These are phyloP conservation scores for Phytophthora sp. DNA, from an alignment of 352 stramenopile species.

Conservation along the genomic window DNA sequence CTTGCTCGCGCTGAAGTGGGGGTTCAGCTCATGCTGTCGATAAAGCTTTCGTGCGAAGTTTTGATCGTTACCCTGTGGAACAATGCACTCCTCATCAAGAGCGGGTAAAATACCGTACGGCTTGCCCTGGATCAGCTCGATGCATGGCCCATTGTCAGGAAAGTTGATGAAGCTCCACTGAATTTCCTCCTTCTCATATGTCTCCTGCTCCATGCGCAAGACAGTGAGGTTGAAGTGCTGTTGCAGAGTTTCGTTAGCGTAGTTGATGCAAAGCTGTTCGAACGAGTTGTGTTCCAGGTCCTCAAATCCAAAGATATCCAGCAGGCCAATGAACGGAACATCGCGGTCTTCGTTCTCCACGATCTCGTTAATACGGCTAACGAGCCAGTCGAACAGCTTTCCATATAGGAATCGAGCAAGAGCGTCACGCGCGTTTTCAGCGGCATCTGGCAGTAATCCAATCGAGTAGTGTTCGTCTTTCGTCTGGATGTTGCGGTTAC, in stretches of 20 bases:
- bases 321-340: constrained; percentile 72
- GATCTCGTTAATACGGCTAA: constrained; percentile 87
- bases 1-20: constrained; percentile 79
- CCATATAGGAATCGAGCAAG: constrained; percentile 96
- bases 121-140: constrained; percentile 90
- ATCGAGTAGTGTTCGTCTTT: constrained; percentile 92
- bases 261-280: constrained; percentile 96
- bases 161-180: constrained; percentile 92
- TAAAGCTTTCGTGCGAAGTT: constrained; percentile 89
- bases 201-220: constrained; percentile 87
- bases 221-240: constrained; percentile 93
- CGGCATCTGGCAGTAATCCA: constrained; percentile 63
- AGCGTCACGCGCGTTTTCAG: constrained; percentile 92
- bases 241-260: constrained; percentile 93
- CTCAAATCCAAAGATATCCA: constrained; percentile 92
- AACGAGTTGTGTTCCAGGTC: constrained; percentile 93
- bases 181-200: constrained; percentile 89
- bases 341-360: constrained; percentile 64
- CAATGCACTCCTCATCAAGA: constrained; percentile 91
- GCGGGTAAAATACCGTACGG: constrained; percentile 84
- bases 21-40: constrained; percentile 67
- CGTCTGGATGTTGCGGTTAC: constrained; percentile 93
- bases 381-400: constrained; percentile 94
- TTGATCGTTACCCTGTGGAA: constrained; percentile 86
- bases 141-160: constrained; percentile 89